Percentiles rank a stretch among this genome's conserved stretches.
Evolutionary conservation across 345 rosid genomes (phyloP).

Genomic region (Combretum micranthum): DNA sequence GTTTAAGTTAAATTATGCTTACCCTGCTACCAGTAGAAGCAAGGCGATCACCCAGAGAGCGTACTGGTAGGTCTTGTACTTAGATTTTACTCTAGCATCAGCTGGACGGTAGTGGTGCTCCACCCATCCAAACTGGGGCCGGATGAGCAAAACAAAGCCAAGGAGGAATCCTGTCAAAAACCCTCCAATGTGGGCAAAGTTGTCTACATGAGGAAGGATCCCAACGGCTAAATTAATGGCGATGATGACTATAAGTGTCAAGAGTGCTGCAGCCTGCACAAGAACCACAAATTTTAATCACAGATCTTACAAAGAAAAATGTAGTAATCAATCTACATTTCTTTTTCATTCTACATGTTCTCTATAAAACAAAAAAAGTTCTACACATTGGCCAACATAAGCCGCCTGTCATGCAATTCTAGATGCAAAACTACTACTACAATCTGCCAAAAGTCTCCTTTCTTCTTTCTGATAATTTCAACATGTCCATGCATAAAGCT

Average conservation of each 20-base stretch:
- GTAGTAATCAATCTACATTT: background rate
- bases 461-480: no score
- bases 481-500: no score
- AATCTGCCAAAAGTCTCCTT: no score
- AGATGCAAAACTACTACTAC: background rate
- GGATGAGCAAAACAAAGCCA: constrained; percentile 35
- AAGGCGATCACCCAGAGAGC: constrained; percentile 37
- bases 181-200: constrained; percentile 78
- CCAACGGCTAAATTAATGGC: constrained; percentile 48
- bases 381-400: background rate
- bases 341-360: background rate
- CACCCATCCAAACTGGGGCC: constrained; percentile 63
- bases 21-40: constrained; percentile 51
- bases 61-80: constrained; percentile 72
- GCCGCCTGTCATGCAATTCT: background rate
- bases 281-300: background rate
- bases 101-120: constrained; percentile 37
- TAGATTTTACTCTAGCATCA: constrained; percentile 45
- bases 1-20: constrained; percentile 19
- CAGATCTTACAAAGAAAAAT: background rate
- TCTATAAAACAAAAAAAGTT: background rate
- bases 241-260: constrained; percentile 34
- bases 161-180: constrained; percentile 41
- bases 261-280: constrained; percentile 37
- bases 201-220: constrained; percentile 88